Percentiles rank a stretch among this genome's conserved stretches.
These are phyloP conservation scores for Zygoascus sp. DNA, from an alignment of 1,139 yeast species.

Conservation along the genomic window DNA sequence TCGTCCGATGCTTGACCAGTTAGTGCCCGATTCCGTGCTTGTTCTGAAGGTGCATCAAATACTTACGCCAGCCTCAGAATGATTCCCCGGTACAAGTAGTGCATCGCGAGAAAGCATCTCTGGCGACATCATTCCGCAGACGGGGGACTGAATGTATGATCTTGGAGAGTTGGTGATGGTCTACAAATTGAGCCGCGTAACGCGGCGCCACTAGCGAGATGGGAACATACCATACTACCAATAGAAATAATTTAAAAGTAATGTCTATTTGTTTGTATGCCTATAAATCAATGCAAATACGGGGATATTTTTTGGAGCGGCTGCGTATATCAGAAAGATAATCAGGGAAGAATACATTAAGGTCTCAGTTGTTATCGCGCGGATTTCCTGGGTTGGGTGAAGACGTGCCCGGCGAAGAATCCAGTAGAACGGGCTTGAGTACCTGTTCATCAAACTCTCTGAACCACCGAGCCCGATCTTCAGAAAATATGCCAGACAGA, in stretches of 20 bases:
- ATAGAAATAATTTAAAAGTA: background rate
- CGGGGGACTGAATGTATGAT: no score
- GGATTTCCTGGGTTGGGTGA: constrained; percentile 12
- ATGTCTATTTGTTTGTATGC: background rate
- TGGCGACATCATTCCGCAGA: background rate
- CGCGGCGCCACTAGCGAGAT: background rate
- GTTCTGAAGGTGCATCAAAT: no score
- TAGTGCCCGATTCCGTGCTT: no score
- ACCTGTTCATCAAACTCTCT: constrained; percentile 90
- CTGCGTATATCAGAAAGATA: no score
- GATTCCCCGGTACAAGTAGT: background rate
- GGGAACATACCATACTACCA: background rate
- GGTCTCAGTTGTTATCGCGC: no score
- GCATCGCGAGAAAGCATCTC: background rate
- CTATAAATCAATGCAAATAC: background rate
- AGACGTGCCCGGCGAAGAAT: constrained; percentile 34
- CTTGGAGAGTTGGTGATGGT: background rate
- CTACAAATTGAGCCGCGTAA: background rate
- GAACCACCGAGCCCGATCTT: constrained; percentile 87
- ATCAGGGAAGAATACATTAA: no score
- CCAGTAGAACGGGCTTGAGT: constrained; percentile 90
- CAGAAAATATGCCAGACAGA: constrained; percentile 40
- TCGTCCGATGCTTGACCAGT: background rate
- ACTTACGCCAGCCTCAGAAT: background rate
- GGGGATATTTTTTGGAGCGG: no score